Conservation (phyloP, 495 filamentous ascomycete species). For the Penicillium subrubescens region DNA sequence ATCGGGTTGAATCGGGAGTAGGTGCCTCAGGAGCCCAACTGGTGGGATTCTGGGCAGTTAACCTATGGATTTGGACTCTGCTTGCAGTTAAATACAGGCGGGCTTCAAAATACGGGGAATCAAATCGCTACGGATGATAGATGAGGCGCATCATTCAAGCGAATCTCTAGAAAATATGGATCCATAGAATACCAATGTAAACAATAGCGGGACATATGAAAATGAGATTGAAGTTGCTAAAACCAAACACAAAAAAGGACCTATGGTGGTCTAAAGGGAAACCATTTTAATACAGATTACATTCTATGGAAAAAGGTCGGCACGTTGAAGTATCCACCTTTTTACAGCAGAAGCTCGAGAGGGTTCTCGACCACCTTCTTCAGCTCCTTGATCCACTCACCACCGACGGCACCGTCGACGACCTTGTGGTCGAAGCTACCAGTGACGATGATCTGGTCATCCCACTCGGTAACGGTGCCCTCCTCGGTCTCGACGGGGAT, state of each 20-base stretch:
- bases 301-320: conserved; percentile 11
- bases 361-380: conserved; percentile 98
- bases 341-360: conserved; percentile 85
- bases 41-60: too few relatives aligned
- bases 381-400: conserved; percentile 94
- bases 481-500: conserved; percentile 84
- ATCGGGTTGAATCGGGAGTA: too few relatives aligned
- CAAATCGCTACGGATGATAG: neutral
- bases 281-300: conserved; percentile 53
- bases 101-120: too few relatives aligned
- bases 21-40: too few relatives aligned
- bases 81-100: too few relatives aligned
- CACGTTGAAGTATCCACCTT: neutral
- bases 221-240: conserved; percentile 43
- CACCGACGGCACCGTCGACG: conserved; percentile 89
- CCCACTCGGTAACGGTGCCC: conserved; percentile 82
- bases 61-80: too few relatives aligned
- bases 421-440: conserved; percentile 98
- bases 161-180: neutral
- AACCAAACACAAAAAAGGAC: conserved; percentile 36
- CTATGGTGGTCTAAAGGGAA: conserved; percentile 34
- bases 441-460: conserved; percentile 93
- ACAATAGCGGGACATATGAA: conserved; percentile 14
- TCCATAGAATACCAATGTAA: neutral
- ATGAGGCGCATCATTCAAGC: neutral